A percentile compares a stretch with the other conserved stretches of the same genome.
These are phyloP conservation scores for Plenodomus tracheiphilus DNA, from an alignment of 2,329 filamentous ascomycete genomes.

Conservation along the genomic window DNA sequence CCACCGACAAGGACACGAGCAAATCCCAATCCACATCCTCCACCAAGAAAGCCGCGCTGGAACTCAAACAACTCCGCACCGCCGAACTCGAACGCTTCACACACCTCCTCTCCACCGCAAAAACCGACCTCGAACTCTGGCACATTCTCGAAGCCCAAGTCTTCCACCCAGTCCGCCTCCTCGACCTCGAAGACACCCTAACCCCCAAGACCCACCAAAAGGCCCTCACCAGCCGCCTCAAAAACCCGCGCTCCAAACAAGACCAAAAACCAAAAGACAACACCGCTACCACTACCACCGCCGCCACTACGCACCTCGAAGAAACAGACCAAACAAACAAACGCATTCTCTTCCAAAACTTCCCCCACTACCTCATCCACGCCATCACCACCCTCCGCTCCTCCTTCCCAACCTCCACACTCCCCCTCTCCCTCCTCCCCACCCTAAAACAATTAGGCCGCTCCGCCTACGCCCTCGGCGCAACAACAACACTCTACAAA, in stretches of 20 bases:
- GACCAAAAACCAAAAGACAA: too few species aligned
- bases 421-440: slow-evolving; percentile 66
- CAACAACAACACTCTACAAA: slow-evolving; percentile 71
- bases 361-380: slow-evolving; percentile 62
- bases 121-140: slow-evolving; percentile 69
- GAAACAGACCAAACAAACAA: slow-evolving; percentile 43
- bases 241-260: neutral
- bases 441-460: slow-evolving; percentile 69
- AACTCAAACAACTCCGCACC: slow-evolving; percentile 15
- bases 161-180: slow-evolving; percentile 60
- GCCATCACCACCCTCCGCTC: slow-evolving; percentile 62
- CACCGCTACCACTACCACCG: too few species aligned
- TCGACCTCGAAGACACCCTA: slow-evolving; percentile 54
- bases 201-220: neutral
- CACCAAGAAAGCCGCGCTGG: slow-evolving; percentile 13
- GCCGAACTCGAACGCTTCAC: slow-evolving; percentile 59
- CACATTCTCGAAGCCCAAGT: slow-evolving; percentile 67
- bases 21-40: slow-evolving; percentile 12
- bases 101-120: slow-evolving; percentile 56
- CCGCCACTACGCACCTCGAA: slow-evolving; percentile 1
- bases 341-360: slow-evolving; percentile 65
- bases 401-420: slow-evolving; percentile 63
- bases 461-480: slow-evolving; percentile 71
- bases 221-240: neutral
- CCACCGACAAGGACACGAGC: neutral